Base-by-base conservation (phyloP, 768 basidiomycete genomes). In the Lactifluus hygrophoroides region DNA sequence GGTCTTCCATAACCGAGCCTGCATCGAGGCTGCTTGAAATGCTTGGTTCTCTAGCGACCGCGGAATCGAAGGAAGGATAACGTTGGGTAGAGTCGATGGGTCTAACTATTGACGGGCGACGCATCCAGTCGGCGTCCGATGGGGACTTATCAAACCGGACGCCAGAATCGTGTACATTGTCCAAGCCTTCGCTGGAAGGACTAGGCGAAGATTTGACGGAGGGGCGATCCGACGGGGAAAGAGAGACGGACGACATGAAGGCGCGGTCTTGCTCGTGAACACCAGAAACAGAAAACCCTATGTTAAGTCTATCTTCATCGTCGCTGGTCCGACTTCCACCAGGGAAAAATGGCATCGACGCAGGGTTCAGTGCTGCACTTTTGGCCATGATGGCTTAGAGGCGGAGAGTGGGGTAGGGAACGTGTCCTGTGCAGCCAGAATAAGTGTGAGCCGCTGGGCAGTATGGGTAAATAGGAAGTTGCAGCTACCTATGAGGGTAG, bases 281-380 rank as follows among this genome's bases (percentile, higher is more conserved):
- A 60, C 73, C 69, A 64, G 76, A 75, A 69, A 76, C 77, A 49
- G 71, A 70, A 65, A 80, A 79, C 54, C 72, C 72, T 44, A 79
- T 69, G 58, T 73, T 73, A 66, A 69, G 71, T 49, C 70, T 68
- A 48, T 72, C 74, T 54, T 84, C 83, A 58, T 85, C 82, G 56
- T 83, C 84, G 66, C 68, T 74, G 64, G 75, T 67, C 63, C 83
- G 82, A 65, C 81, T 66, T 66, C 76, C 79, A 54, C 85, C 86
- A 61, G 89, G 89, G 70, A 89, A 89, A 79, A 91, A 91, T 51
- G 89, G 89, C 69, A 83, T 83, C 58, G 88, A 91, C 61, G 87
- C 78, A 63, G 89, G 88, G 72, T 90, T 90, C 66, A 90, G 75
- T 59, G 86, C 78, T 67, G 81, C 84, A 66, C 83, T 87, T 78